phyloP scores from a whole-genome alignment of 352 stramenopile genomes.

The Phytopythium aichiense region DNA sequence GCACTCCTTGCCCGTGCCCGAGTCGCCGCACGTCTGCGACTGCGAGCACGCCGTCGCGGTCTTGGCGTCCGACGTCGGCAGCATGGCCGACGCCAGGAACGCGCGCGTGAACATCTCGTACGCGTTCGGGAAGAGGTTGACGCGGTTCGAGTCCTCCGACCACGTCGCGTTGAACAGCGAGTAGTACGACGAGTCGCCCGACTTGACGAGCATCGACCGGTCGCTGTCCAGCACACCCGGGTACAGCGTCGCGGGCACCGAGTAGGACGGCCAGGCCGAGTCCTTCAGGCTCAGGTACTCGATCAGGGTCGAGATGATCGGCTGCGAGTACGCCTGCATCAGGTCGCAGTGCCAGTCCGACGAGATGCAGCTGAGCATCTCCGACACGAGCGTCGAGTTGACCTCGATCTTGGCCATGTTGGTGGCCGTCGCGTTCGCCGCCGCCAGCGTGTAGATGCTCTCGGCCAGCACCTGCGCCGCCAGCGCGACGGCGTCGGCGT shows the following conservation, averaged over 20 bases:
- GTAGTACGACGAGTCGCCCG: slow-evolving; percentile 27
- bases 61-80: slow-evolving; percentile 30
- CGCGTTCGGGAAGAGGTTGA: slow-evolving; percentile 75
- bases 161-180: slow-evolving; percentile 51
- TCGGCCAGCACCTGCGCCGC: slow-evolving; percentile 76
- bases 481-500: slow-evolving; percentile 45
- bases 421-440: slow-evolving; percentile 35
- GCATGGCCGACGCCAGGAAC: slow-evolving; percentile 61
- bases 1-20: slow-evolving; percentile 60
- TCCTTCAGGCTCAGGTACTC: slow-evolving; percentile 51
- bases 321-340: slow-evolving; percentile 66
- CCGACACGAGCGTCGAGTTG: slow-evolving; percentile 47
- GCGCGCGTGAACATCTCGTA: slow-evolving; percentile 77
- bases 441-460: slow-evolving; percentile 58
- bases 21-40: slow-evolving; percentile 47
- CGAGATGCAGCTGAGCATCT: slow-evolving; percentile 55
- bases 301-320: slow-evolving; percentile 55
- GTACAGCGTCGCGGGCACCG: slow-evolving; percentile 56
- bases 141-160: slow-evolving; percentile 45
- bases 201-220: slow-evolving; percentile 50
- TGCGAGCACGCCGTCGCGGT: slow-evolving; percentile 37
- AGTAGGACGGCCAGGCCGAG: slow-evolving; percentile 48
- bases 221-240: slow-evolving; percentile 38
- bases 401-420: slow-evolving; percentile 42
- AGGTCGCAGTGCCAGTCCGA: slow-evolving; percentile 66